Percentiles rank a stretch among this genome's conserved stretches.
Evolutionary conservation across 306 rosid species (phyloP).

Genomic region (Begonia loranthoides): DNA sequence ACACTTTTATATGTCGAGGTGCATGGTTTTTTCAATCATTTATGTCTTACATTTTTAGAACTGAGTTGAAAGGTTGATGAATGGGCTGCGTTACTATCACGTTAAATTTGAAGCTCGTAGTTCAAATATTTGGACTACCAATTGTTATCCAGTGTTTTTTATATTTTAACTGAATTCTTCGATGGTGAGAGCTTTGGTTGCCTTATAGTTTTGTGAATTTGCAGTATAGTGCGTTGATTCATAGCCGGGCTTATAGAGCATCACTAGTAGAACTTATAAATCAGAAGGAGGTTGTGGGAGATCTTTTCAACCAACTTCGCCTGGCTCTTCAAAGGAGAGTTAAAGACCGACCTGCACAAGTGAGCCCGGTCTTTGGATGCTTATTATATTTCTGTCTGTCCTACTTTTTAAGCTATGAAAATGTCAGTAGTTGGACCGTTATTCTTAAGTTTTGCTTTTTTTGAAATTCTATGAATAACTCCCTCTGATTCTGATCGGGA

Average conservation of each 20-base stretch:
- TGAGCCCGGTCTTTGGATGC: conserved; percentile 17
- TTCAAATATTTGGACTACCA: conserved; percentile 6
- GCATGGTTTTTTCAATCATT: neutral
- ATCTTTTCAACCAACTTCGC: conserved; percentile 93
- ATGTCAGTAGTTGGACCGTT: neutral
- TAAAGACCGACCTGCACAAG: conserved; percentile 89
- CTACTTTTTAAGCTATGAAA: neutral
- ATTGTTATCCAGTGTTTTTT: neutral
- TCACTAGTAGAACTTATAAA: conserved; percentile 72
- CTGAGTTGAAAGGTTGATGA: too few species aligned
- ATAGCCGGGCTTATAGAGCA: conserved; percentile 47
- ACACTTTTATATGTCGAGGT: conserved; percentile 3
- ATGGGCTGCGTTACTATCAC: neutral
- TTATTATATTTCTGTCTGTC: too few species aligned
- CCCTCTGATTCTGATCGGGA: too few species aligned
- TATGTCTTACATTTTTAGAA: too few species aligned
- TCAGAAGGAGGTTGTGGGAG: conserved; percentile 89
- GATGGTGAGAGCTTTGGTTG: conserved; percentile 3
- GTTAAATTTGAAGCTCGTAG: neutral
- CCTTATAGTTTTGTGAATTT: conserved; percentile 7
- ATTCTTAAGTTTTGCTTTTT: neutral
- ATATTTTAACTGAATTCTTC: conserved; percentile 2
- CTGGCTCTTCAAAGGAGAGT: conserved; percentile 82
- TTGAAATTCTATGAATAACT: too few species aligned
- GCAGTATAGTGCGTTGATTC: conserved; percentile 80